Percentiles rank a stretch among this genome's conserved stretches.
These are phyloP conservation scores for Psilocybe tampanensis DNA, from an alignment of 768 basidiomycete species.

Conservation along the genomic window DNA sequence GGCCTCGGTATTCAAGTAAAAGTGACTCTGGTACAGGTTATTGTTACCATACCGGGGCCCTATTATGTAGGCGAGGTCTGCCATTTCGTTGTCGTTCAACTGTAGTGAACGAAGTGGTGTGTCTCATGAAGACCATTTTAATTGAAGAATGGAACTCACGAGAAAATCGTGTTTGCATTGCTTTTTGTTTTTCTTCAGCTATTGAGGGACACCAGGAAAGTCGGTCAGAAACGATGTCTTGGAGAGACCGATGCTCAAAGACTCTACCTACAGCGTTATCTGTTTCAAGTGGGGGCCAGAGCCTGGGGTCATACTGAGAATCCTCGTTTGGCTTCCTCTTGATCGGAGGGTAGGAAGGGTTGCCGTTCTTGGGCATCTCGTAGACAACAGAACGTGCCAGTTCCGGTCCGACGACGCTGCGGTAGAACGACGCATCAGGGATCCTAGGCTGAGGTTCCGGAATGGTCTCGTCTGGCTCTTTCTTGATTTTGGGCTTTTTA, in stretches of 20 bases:
- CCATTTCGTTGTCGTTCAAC: constrained; percentile 5
- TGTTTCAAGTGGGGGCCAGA: too few relatives aligned
- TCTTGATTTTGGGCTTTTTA: neutral
- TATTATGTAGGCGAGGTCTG: neutral
- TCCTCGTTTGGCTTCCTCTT: neutral
- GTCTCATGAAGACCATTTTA: neutral
- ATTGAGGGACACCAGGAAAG: too few relatives aligned
- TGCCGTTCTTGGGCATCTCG: neutral
- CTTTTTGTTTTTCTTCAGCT: too few relatives aligned
- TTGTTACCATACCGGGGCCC: neutral
- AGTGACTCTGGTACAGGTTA: neutral
- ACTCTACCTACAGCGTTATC: too few relatives aligned
- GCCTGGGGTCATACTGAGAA: neutral
- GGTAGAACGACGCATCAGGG: neutral
- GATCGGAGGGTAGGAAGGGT: neutral
- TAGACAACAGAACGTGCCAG: neutral
- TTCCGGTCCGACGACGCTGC: neutral
- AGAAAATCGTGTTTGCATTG: too few relatives aligned
- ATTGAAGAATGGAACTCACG: neutral
- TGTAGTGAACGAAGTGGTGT: too few relatives aligned
- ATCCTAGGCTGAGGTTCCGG: neutral
- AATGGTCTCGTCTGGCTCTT: neutral
- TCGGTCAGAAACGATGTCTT: too few relatives aligned
- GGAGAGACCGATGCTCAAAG: too few relatives aligned
- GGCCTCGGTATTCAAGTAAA: constrained; percentile 3